These are phyloP conservation scores for Leccinum ochraceum DNA, from an alignment of 768 basidiomycete genomes.

Conservation along the genomic window DNA sequence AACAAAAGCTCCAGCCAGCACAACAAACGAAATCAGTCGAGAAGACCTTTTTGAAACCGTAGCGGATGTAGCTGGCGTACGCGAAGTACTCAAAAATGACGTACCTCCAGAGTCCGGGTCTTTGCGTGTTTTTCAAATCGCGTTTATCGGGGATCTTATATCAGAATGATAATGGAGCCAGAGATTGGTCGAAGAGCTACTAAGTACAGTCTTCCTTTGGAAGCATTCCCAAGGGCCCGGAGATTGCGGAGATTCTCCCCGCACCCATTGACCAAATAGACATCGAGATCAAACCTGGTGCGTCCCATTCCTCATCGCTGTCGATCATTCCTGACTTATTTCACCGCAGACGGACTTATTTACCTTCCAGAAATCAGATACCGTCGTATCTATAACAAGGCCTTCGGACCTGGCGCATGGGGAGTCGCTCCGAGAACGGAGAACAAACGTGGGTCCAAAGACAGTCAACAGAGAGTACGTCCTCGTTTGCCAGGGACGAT, in stretches of 20 bases:
- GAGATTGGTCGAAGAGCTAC: conserved; percentile 91
- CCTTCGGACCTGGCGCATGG: conserved; percentile 97
- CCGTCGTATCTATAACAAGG: conserved; percentile 84
- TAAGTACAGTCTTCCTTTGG: conserved; percentile 72
- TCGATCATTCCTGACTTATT: background rate
- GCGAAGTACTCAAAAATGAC: conserved; percentile 15
- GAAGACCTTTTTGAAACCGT: conserved; percentile 23
- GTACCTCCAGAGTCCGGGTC: conserved; percentile 22
- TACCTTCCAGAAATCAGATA: conserved; percentile 99
- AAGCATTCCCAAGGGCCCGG: conserved; percentile 79
- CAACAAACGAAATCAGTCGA: conserved; percentile 26
- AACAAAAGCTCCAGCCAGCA: conserved; percentile 34
- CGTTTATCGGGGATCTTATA: conserved; percentile 32
- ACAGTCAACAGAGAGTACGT: conserved; percentile 94
- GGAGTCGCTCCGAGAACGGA: conserved; percentile 92
- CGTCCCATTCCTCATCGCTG: conserved; percentile 19
- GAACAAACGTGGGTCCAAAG: conserved; percentile 83
- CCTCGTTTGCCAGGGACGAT: conserved; percentile 68
- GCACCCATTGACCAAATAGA: conserved; percentile 75
- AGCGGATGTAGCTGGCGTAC: conserved; percentile 18
- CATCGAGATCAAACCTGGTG: conserved; percentile 94
- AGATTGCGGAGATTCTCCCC: conserved; percentile 69
- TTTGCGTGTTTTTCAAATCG: conserved; percentile 15
- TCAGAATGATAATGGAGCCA: conserved; percentile 31
- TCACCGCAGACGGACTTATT: conserved; percentile 74